Base-by-base conservation (phyloP, 768 basidiomycete species). In the Lanmaoa rubissima region DNA sequence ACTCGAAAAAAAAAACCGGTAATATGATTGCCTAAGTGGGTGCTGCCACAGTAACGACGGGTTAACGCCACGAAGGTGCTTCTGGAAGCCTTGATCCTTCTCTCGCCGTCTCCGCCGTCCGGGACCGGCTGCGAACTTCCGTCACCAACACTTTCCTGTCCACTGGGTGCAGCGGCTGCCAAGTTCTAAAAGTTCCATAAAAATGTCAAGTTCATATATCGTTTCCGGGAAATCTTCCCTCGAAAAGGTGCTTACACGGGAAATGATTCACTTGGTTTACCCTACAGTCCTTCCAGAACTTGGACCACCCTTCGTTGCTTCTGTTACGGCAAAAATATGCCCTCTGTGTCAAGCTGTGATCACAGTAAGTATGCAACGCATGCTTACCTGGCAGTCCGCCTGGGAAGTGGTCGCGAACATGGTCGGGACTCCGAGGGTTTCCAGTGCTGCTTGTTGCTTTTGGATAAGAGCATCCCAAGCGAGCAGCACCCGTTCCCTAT, bases 401-500 rank as follows among this genome's bases (percentile, higher is more conserved):
- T 65, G 63, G 43, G 77, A 76, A 43, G 65, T 70, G 3, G 87
- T 84, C 13, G 75, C 70, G 65, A 81, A 88, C 87, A 94, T 92
- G 3, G 82, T 78, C 16, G 92, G 92, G 14, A 93, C 81, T 40
- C 78, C 75, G 44, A 86, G 73, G 32, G 76, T 68, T 61, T 84
- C 82, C 47, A 94, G 75, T 16, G 80, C 73, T 0, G 74, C 66
- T 70, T 94, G 91, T 68, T 94, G 92, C 62, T 81, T 83, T 48
- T 81, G 73, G 19, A 86, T 69, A n/a, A 93, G 76, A 19, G 80
- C 82, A 64, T 90, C 90, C 89, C 90, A 94, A 10, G 88, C 87
- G 3, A 83, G 76, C 7, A 92, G 69, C 11, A 78, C 86, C 38
- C 86, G 79, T 49, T 90, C 84, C n/a, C 63, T 63, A 65, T 92